Base-by-base conservation (phyloP, 2,329 filamentous ascomycete genomes). In the Fusarium annulatum region DNA sequence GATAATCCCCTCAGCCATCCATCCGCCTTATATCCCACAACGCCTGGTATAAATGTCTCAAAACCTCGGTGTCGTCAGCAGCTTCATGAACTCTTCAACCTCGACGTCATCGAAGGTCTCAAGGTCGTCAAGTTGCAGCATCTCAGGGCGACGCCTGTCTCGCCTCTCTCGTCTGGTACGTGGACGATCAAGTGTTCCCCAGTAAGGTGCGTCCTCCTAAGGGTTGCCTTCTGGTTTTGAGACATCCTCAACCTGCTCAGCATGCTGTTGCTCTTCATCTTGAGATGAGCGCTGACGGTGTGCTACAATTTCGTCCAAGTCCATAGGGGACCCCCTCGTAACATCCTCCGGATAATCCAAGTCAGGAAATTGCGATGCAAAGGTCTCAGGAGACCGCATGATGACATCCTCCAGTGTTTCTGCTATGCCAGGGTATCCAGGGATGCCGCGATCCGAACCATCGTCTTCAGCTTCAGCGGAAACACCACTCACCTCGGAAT, bases 401-500 rank as follows among this genome's bases (percentile, higher is more conserved):
- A 79, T 75, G 41, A 80, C 76, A 66, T 82, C 80, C 62, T 77
- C 77, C 9, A 77, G 75, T 48, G 77, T 75, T 46, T 78, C 76
- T 68, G 74, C 63, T 58, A 79, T 66, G 65, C 74, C 76, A 69
- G 71, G 76, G 62, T 71, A 76, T 73, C 79, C 79, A 61, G 80
- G 74, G 57, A 74, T 75, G 74, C 76, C 66, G 61, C 53, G 73
- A 55, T 64, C 72, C 59, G 42, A 51, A 30, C 42, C 56, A 58
- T 71, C 69, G 48, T 67, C 73, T 65, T 75, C 71, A 76, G 80
- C 79, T 60, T 82, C 79, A 78, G 73, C 75, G 74, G 79, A 82
- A 81, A 81, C 79, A 67, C 75, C 73, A 83, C 90, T 88, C 84
- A 92, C 90, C 90, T 92, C 90, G 71, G 87, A 90, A 79, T 88